Base-by-base conservation (phyloP, 2,329 filamentous ascomycete genomes). In the Dactylellina haptotyla region DNA sequence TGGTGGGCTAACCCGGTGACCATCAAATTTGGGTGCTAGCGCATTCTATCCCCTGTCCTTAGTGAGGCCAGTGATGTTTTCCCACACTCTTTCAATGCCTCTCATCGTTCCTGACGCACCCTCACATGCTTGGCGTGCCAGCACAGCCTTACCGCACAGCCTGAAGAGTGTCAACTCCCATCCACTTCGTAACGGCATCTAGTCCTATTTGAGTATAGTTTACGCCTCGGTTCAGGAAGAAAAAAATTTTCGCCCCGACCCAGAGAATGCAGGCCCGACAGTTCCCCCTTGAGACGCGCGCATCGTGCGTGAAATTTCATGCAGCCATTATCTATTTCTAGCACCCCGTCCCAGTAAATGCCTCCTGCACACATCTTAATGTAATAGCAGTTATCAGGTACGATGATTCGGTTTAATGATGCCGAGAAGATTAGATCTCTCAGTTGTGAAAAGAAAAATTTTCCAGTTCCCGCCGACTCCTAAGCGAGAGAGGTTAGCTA, bases 71-170 rank as follows among this genome's bases (percentile, higher is more conserved):
- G 58, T 53, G 58, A 25, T 34, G 32, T 18, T 56, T 50, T 30
- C 57, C 53, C 34, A 39, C 50, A 34, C 43, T 62, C 64, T 39
- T 34, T 54, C 18, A 34, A 6, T 6, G 32, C 10, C n/a, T 39
- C 65, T 67, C 54, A 67, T n/a, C n/a, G n/a, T 23, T n/a, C 18
- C 51, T 58, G 62, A 58, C 51, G 62, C 65, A 63, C 26, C 41
- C 58, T 63, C 50, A 72, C 30, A 59, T 39, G 8, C 57, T 72
- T 72, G 67, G 67, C 67, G 28, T 26, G 37, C 54, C 6, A 45
- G 59, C 67, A 72, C 67, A 72, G 67, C 67, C 67, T 65, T 54
- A 64, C 64, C 45, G 67, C 67, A 65, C 59, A 65, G 59, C 59
- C 59, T 46, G 51, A 53, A 59, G 20, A 59, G 43, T 72, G 67